These are phyloP conservation scores for Myriosclerotinia curreyana DNA, from an alignment of 2,329 filamentous ascomycete genomes.

Conservation along the genomic window DNA sequence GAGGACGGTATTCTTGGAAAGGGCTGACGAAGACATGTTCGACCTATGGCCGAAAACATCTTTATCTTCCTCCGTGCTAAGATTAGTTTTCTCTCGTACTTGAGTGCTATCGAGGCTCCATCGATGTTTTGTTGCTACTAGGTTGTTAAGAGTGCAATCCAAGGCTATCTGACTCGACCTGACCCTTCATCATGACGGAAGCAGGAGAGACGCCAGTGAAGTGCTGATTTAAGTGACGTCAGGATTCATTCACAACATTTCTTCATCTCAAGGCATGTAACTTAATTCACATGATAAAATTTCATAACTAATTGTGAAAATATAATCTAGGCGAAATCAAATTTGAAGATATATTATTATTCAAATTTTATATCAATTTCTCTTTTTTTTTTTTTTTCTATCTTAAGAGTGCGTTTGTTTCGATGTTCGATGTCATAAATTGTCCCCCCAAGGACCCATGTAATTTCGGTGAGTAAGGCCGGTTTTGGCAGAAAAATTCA, in stretches of 20 bases:
- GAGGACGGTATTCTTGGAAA: conserved; percentile 38
- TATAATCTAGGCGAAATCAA: neutral
- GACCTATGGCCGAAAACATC: conserved; percentile 45
- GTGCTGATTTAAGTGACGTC: conserved; percentile 17
- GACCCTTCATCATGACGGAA: neutral
- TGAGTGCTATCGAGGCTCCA: conserved; percentile 33
- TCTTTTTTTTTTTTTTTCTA: too few relatives aligned
- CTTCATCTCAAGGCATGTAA: neutral
- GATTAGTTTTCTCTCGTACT: neutral
- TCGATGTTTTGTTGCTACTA: conserved; percentile 21
- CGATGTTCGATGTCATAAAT: conserved; percentile 16
- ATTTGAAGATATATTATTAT: conserved; percentile 8
- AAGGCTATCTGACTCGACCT: too few relatives aligned
- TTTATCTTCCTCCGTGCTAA: conserved; percentile 43
- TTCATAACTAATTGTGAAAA: neutral
- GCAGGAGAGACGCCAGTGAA: conserved; percentile 7
- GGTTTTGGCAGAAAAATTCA: conserved; percentile 13
- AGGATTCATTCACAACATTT: conserved; percentile 7
- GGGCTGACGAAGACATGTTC: conserved; percentile 44
- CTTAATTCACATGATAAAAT: neutral
- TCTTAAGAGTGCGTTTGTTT: neutral
- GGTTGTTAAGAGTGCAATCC: neutral
- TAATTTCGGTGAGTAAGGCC: conserved; percentile 5
- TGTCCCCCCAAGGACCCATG: neutral
- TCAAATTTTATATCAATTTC: neutral